Base-by-base conservation (phyloP, 2,329 filamentous ascomycete genomes). In the Didymella arachidicola region DNA sequence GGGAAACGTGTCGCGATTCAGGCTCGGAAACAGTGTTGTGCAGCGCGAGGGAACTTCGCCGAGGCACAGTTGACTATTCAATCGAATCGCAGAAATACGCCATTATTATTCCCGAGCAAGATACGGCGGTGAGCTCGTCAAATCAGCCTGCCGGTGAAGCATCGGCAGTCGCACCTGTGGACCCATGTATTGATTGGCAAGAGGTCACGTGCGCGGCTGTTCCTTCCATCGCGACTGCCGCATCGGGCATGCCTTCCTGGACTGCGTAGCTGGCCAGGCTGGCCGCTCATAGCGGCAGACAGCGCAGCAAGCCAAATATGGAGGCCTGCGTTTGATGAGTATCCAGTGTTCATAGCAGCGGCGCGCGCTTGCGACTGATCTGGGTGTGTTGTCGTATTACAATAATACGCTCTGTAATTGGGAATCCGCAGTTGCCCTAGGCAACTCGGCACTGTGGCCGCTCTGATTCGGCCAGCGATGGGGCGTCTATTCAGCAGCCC, bases 351-450 rank as follows among this genome's bases (percentile, higher is more conserved):
- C 46, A 55, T 55, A 52, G 51, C 57, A 55, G 26, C 53, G 53
- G 58, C 48, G 48, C 53, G 53, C 53, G 58, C 58, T 57, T 53
- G 44, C 44, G 53, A 46, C 46, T 22, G 47, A 49, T 56, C 48
- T 53, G 53, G 58, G 42, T 29, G 48, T 49, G 38, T 47, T 51
- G 25, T 60, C 51, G 53, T 60, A 60, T 60, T 56, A 57, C 53
- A 34, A 57, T 54, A 54, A 56, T 53, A 53, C 54, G n/a, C 39
- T 50, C 44, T 56, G 58, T 60, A 57, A 60, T 60, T 60, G 58
- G 49, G 18, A 60, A 49, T 16, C 32, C 44, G 18, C 39, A 29
- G 58, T 60, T 60, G 58, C 58, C 58, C 58, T 57, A 53, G 58
- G 58, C 58, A 60, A 60, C 58, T 60, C 58, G 58, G 53, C 58